Conservation (phyloP, 2,329 filamentous ascomycete species). For the Endoconidiophora laricicola region DNA sequence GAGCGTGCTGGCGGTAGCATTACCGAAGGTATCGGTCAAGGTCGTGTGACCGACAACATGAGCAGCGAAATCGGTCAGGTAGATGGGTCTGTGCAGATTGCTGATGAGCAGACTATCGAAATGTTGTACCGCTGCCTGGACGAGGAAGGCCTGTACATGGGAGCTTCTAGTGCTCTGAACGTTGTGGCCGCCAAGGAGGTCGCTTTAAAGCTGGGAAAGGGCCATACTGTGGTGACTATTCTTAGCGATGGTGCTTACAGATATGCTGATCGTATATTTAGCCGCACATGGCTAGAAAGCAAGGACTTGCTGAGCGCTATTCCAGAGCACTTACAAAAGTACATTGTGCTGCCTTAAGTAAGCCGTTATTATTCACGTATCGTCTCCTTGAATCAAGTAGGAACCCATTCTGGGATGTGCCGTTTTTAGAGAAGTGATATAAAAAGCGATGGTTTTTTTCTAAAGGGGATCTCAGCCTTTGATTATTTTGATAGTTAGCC, state of each 20-base stretch:
- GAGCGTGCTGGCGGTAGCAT: constrained; percentile 77
- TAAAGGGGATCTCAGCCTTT: no score
- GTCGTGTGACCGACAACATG: constrained; percentile 89
- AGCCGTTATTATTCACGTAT: neutral
- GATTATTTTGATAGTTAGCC: no score
- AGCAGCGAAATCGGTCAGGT: constrained; percentile 67
- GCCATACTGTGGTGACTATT: constrained; percentile 82
- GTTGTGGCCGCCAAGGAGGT: constrained; percentile 92
- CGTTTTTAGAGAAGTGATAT: no score
- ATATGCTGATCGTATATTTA: constrained; percentile 89
- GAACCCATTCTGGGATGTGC: neutral
- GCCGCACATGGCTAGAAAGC: constrained; percentile 69
- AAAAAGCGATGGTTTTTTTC: neutral
- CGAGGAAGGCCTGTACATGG: constrained; percentile 88
- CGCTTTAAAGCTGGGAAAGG: constrained; percentile 73
- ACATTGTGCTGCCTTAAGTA: constrained; percentile 68
- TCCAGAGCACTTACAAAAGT: constrained; percentile 74
- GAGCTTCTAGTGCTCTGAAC: constrained; percentile 84
- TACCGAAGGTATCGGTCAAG: constrained; percentile 95
- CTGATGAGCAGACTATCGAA: constrained; percentile 86
- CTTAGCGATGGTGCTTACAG: constrained; percentile 94
- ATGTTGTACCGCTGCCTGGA: constrained; percentile 97
- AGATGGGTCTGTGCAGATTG: constrained; percentile 70
- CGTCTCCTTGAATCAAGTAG: neutral
- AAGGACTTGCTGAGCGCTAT: constrained; percentile 73